These are phyloP conservation scores for Heimioporus sp. DNA, from an alignment of 768 basidiomycete species.

Conservation along the genomic window DNA sequence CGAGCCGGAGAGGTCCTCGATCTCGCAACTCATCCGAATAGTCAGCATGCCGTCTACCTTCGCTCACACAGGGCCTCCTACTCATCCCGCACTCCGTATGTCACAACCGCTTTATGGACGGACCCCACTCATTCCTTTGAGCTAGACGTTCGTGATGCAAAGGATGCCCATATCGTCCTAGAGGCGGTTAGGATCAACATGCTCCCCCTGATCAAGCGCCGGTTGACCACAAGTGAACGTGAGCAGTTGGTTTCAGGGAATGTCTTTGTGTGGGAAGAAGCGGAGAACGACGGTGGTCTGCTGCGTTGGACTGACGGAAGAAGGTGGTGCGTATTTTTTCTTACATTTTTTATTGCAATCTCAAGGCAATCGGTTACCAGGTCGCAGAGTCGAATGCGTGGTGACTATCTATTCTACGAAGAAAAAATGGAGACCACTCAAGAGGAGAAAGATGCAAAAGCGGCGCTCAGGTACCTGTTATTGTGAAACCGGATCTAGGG, in stretches of 20 bases:
- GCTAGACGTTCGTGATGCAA: slow-evolving; percentile 74
- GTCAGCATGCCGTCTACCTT: slow-evolving; percentile 14
- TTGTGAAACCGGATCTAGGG: slow-evolving; percentile 9
- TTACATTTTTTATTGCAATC: background rate
- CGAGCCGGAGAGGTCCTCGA: slow-evolving; percentile 2
- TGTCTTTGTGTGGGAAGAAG: slow-evolving; percentile 86
- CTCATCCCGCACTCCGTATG: slow-evolving; percentile 32
- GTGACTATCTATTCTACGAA: slow-evolving; percentile 81
- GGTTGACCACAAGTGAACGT: slow-evolving; percentile 66
- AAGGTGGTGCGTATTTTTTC: slow-evolving; percentile 51
- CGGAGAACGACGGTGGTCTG: slow-evolving; percentile 63
- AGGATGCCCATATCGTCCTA: slow-evolving; percentile 72
- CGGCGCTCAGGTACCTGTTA: slow-evolving; percentile 58
- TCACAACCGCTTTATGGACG: background rate
- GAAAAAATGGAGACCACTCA: slow-evolving; percentile 80
- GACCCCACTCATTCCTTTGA: background rate
- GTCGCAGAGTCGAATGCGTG: slow-evolving; percentile 85
- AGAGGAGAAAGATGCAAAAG: slow-evolving; percentile 77
- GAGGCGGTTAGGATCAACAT: slow-evolving; percentile 73
- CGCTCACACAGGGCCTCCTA: slow-evolving; percentile 24
- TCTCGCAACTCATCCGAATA: slow-evolving; percentile 3
- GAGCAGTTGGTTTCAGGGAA: slow-evolving; percentile 71
- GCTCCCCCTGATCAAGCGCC: slow-evolving; percentile 67
- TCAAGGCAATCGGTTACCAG: slow-evolving; percentile 32
- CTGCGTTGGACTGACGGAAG: slow-evolving; percentile 82